Percentiles rank a stretch among this genome's conserved stretches.
These are phyloP conservation scores for Rhodosporidiobolus odoratus DNA, from an alignment of 768 basidiomycete genomes.

Conservation along the genomic window DNA sequence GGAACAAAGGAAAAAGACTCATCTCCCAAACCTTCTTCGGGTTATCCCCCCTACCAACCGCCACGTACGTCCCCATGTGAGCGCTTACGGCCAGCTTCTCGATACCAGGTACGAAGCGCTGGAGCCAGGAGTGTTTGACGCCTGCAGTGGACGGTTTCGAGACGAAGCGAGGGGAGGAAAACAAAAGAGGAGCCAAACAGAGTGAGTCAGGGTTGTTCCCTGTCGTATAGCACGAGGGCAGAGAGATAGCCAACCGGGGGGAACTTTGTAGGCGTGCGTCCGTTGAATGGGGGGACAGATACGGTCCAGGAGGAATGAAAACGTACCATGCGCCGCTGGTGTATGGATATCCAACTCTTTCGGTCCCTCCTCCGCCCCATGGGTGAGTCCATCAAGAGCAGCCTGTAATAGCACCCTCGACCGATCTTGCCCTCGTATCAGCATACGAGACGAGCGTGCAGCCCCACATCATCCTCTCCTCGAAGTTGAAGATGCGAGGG, in stretches of 20 bases:
- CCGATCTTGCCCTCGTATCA: too few species aligned
- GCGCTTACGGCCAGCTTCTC: conserved; percentile 16
- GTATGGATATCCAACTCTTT: conserved; percentile 11
- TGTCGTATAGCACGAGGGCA: too few species aligned
- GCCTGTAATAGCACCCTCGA: too few species aligned
- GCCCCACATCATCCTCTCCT: too few species aligned
- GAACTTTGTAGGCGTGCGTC: too few species aligned
- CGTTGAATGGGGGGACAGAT: too few species aligned
- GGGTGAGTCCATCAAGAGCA: conserved; percentile 20
- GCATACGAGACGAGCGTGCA: too few species aligned
- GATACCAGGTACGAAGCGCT: conserved; percentile 6
- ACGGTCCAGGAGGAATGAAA: not conserved
- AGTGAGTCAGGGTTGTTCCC: too few species aligned
- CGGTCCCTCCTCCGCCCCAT: conserved; percentile 1
- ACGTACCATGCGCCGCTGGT: conserved; percentile 6
- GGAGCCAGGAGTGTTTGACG: conserved; percentile 17
- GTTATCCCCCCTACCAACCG: conserved; percentile 1
- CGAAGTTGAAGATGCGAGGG: too few species aligned
- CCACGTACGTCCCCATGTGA: conserved; percentile 22
- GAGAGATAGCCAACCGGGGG: too few species aligned
- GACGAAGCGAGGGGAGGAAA: too few species aligned
- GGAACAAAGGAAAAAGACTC: not conserved
- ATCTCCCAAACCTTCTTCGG: conserved; percentile 27
- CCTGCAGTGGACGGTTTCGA: not conserved
- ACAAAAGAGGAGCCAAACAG: not conserved